Conservation (phyloP, 352 stramenopile species). For the Saprolegnia diclina region DNA sequence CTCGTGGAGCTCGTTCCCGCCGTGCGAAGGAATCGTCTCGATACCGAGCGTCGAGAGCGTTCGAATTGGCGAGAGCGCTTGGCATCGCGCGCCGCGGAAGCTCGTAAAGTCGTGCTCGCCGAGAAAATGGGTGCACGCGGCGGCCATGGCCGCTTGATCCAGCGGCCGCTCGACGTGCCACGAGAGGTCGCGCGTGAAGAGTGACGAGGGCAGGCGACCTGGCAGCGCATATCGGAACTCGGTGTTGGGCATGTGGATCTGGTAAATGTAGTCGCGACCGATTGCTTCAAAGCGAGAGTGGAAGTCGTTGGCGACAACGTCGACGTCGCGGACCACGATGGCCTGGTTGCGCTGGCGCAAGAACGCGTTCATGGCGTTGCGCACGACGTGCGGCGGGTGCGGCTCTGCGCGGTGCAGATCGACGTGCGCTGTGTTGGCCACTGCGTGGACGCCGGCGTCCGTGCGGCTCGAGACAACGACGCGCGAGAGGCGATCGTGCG, state of each 20-base stretch:
- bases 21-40: background rate
- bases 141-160: constrained; percentile 10
- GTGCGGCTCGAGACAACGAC: constrained; percentile 51
- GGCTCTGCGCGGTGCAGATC: background rate
- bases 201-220: background rate
- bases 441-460: constrained; percentile 89
- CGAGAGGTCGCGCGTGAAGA: constrained; percentile 11
- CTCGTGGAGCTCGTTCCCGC: background rate
- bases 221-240: background rate
- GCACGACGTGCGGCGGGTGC: constrained; percentile 12
- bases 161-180: constrained; percentile 16
- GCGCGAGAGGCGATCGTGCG: background rate
- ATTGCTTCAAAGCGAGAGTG: constrained; percentile 21
- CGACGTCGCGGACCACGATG: constrained; percentile 24
- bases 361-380: constrained; percentile 21
- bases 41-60: background rate
- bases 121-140: constrained; percentile 11
- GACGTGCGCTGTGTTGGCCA: constrained; percentile 19
- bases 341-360: constrained; percentile 15
- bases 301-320: constrained; percentile 9
- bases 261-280: constrained; percentile 22
- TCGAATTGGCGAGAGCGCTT: constrained; percentile 14
- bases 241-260: constrained; percentile 13
- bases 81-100: constrained; percentile 20
- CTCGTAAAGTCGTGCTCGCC: constrained; percentile 26